Evolutionary conservation across 257 asterid genomes (phyloP).

Genomic region (Plantago ovata): DNA sequence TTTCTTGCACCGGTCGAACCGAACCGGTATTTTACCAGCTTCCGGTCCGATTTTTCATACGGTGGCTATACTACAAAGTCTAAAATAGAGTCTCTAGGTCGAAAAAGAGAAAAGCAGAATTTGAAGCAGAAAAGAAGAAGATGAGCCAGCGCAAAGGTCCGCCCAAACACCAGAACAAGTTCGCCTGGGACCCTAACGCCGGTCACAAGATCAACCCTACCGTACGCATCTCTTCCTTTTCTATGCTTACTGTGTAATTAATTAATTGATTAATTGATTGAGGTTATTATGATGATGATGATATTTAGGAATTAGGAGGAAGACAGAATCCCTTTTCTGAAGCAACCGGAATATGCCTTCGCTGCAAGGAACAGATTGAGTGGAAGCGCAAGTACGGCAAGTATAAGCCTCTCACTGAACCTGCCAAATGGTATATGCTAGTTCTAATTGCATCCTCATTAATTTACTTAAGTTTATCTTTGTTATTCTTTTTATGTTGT

Average conservation of each 20-base stretch:
- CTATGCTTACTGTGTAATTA: neutral
- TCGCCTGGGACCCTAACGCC: conserved; percentile 79
- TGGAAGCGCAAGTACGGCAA: conserved; percentile 94
- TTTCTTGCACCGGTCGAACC: no score
- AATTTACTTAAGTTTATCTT: no score
- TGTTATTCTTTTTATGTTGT: no score
- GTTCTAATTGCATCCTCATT: neutral
- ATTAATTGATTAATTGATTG: conserved; percentile 4
- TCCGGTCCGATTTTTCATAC: no score
- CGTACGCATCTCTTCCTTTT: conserved; percentile 24
- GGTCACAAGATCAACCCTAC: conserved; percentile 75
- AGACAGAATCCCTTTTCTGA: conserved; percentile 68
- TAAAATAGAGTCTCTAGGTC: neutral
- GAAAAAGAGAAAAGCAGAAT: no score
- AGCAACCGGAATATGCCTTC: conserved; percentile 79
- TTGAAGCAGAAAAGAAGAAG: conserved; percentile 26
- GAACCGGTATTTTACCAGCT: no score
- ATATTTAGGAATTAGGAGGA: conserved; percentile 77
- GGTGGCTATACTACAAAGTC: no score
- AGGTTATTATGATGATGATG: no score
- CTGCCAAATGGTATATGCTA: conserved; percentile 70
- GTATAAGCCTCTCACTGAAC: conserved; percentile 76
- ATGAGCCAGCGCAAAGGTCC: conserved; percentile 52
- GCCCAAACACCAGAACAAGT: conserved; percentile 78
- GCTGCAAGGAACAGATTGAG: conserved; percentile 88